A percentile compares a stretch with the other conserved stretches of the same genome.
Evolutionary conservation across 2,329 filamentous ascomycete genomes (phyloP).

Genomic region (Aspergillus sojae): DNA sequence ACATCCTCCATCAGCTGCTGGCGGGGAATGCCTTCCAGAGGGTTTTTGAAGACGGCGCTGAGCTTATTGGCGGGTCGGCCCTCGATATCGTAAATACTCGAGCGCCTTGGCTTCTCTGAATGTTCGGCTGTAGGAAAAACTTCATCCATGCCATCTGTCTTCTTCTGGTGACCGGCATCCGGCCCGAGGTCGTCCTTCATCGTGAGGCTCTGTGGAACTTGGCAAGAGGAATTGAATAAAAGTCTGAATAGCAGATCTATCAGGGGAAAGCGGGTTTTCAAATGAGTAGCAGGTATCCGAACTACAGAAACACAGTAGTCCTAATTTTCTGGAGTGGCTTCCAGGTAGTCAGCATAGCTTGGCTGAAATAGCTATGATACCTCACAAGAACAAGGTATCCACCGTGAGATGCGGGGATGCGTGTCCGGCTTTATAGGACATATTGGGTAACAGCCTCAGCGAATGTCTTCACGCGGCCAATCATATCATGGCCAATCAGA

Average conservation of each 20-base stretch:
- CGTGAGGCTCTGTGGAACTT: not conserved
- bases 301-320: not conserved
- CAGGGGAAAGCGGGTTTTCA: not conserved
- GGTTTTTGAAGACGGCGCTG: slow-evolving; percentile 53
- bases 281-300: not conserved
- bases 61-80: slow-evolving; percentile 26
- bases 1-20: slow-evolving; percentile 58
- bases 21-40: slow-evolving; percentile 56
- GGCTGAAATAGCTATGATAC: not conserved
- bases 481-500: not conserved
- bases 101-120: slow-evolving; percentile 16
- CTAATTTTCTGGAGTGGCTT: not conserved
- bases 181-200: not conserved
- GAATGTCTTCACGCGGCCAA: not conserved
- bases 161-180: not conserved
- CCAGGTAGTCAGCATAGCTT: not conserved
- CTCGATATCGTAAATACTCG: slow-evolving; percentile 29
- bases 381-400: not conserved
- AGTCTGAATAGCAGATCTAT: not conserved
- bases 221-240: not conserved
- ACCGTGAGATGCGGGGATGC: not conserved
- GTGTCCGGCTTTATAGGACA: not conserved
- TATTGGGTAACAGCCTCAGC: not conserved
- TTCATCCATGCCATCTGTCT: not conserved
- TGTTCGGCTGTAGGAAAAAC: slow-evolving; percentile 14